Base-by-base conservation (phyloP, 495 filamentous ascomycete genomes). In the Geoglossum glabrum region DNA sequence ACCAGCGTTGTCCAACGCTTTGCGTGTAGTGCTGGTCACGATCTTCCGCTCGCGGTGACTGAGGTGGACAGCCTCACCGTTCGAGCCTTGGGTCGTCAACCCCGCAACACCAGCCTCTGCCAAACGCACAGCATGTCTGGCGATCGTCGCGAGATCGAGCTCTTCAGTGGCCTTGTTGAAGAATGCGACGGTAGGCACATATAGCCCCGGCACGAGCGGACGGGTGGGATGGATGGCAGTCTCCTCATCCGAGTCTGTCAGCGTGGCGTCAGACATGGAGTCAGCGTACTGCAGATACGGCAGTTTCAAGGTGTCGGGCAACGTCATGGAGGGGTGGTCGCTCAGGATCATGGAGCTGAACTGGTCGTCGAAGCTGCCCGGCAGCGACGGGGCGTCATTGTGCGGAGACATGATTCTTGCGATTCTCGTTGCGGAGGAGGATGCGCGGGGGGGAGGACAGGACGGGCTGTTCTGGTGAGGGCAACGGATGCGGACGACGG, bases 21-120 rank as follows among this genome's bases (percentile, higher is more conserved):
- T 79, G 26, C 86, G 84, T 0, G 89, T 94, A 19, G 80, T 75
- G 54, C 76, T 71, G 26, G 86, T 92, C 59, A 93, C 77, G 57
- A 62, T 61, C 30, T 64, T 61, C 31, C 70, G 63, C 60, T 72
- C 70, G 15, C 59, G 54, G 56, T 68, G 70, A n/a, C 82, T 81
- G 26, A 90, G 72, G 64, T 90, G 86, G 3, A 89, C 85, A 1
- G 86, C 86, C 55, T 60, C 69, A 38, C 69, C 69, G 61, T 71
- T 72, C 59, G 67, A 69, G 28, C 69, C 69, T 58, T 70, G 67
- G 21, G 66, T 69, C 21, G 64, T 64, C 45, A 72, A 62, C 56
- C 69, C 69, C 26, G 62, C 64, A 7, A 71, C 66, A 30, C 69
- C 69, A 10, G 67, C 66, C 31, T 64, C 50, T 25, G 66, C 68